phyloP scores from a whole-genome alignment of 331 rosid genomes.

The Rhamnella rubrinervis region DNA sequence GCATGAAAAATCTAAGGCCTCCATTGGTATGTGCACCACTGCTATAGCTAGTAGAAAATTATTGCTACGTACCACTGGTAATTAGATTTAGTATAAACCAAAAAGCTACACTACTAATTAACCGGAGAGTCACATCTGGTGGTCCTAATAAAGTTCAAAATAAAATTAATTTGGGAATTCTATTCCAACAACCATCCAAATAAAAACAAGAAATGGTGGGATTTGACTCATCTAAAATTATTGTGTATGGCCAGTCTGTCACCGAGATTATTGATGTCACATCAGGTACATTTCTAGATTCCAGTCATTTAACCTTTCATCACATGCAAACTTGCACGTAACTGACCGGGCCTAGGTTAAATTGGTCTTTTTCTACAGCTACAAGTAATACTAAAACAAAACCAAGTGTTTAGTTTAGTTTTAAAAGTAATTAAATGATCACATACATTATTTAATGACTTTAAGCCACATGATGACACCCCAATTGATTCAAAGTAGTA shows the following conservation, averaged over 20 bases:
- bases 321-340: background rate
- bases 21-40: background rate
- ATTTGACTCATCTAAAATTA: conserved; percentile 31
- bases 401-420: no score
- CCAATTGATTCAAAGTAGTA: conserved; percentile 1
- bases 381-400: no score
- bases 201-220: conserved; percentile 10
- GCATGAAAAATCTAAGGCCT: background rate
- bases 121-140: background rate
- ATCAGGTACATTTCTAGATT: conserved; percentile 2
- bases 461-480: no score
- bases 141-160: conserved; percentile 1
- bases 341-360: no score
- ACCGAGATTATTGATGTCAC: conserved; percentile 19
- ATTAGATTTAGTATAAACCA: background rate
- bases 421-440: no score
- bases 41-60: background rate
- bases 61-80: background rate
- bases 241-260: conserved; percentile 23
- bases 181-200: conserved; percentile 17
- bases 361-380: no score
- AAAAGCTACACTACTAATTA: background rate
- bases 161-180: background rate
- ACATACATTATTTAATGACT: background rate
- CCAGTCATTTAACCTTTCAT: background rate